These are phyloP conservation scores for Candida peoriensis DNA, from an alignment of 805 yeast genomes.

Conservation along the genomic window DNA sequence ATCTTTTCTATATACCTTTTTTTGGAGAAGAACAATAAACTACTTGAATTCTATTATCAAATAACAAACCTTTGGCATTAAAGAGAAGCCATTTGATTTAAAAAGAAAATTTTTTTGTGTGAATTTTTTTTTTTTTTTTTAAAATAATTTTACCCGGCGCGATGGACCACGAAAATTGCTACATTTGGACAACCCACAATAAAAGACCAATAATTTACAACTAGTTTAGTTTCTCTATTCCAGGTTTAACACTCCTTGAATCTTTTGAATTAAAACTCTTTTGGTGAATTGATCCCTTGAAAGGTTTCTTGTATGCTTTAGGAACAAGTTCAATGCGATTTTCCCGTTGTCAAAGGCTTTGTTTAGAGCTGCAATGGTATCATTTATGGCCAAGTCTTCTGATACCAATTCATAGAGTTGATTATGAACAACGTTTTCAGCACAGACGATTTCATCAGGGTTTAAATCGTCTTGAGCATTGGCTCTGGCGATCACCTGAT, in stretches of 20 bases:
- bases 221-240: too few species aligned
- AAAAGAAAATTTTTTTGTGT: conserved; percentile 9
- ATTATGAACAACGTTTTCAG: conserved; percentile 48
- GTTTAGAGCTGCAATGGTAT: conserved; percentile 54
- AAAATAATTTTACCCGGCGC: conserved; percentile 2
- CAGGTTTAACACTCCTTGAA: conserved; percentile 19
- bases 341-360: conserved; percentile 48
- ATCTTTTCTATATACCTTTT: too few species aligned
- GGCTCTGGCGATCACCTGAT: conserved; percentile 29
- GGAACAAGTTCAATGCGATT: conserved; percentile 36
- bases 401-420: conserved; percentile 64
- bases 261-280: conserved; percentile 42
- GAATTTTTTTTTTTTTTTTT: too few species aligned
- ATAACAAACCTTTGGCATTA: background rate
- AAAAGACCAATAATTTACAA: too few species aligned
- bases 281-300: conserved; percentile 62
- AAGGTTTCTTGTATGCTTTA: conserved; percentile 39
- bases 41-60: background rate
- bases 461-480: conserved; percentile 27
- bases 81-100: conserved; percentile 5
- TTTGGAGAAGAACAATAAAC: background rate
- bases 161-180: background rate
- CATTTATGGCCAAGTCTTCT: conserved; percentile 66
- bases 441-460: conserved; percentile 40
- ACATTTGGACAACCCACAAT: background rate